phyloP scores from a whole-genome alignment of 2,329 filamentous ascomycete genomes.

The Fusarium sambucinum region DNA sequence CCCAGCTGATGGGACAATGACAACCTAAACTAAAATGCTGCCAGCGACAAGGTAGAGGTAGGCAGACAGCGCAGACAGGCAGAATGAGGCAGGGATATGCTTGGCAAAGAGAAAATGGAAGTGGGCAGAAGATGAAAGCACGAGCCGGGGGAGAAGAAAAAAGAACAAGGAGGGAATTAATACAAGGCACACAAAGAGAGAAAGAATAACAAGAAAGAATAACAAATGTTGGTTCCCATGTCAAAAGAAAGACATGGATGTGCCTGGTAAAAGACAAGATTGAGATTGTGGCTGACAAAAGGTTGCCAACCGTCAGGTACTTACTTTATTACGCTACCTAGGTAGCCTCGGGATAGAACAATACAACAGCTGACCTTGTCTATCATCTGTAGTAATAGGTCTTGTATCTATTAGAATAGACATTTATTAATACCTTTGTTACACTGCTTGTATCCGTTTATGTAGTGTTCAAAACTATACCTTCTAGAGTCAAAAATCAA shows the following conservation, averaged over 20 bases:
- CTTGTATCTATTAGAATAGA: neutral
- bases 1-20: conserved; percentile 41
- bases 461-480: neutral
- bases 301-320: conserved; percentile 5
- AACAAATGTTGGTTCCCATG: conserved; percentile 21
- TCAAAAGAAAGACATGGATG: conserved; percentile 27
- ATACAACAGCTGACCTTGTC: conserved; percentile 32
- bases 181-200: conserved; percentile 24
- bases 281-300: conserved; percentile 31
- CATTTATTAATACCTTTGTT: conserved; percentile 4
- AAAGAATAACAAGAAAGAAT: conserved; percentile 1
- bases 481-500: neutral
- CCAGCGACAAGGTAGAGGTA: conserved; percentile 9
- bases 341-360: neutral
- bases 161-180: conserved; percentile 13
- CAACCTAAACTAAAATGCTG: conserved; percentile 24
- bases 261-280: conserved; percentile 35
- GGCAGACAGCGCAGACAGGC: conserved; percentile 13
- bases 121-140: conserved; percentile 32
- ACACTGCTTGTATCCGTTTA: conserved; percentile 7
- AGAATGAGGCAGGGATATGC: conserved; percentile 7
- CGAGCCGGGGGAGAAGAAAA: conserved; percentile 2
- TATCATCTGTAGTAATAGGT: conserved; percentile 1
- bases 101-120: conserved; percentile 33
- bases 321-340: neutral